Evolutionary conservation across 345 rosid species (phyloP), one percentile per base, ranked within the genome.

Genomic region (Euphorbia peplus): DNA sequence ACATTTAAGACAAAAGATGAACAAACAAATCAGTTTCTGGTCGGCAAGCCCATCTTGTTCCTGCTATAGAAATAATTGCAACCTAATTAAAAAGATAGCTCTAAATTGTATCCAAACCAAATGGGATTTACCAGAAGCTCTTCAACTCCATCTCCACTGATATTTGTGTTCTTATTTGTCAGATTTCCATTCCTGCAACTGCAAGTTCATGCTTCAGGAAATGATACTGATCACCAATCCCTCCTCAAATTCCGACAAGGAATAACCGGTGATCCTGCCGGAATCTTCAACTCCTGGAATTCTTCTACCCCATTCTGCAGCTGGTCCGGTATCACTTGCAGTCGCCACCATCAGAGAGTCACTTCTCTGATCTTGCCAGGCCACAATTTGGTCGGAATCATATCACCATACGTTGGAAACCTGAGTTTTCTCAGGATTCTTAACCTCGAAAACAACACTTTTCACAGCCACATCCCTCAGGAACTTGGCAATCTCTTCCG

Each of bases 221-320:
- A 63, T 22, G 32, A 63, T 2, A 44, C 54, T 15, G 67, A 63
- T 44, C 26, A 24, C 13, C 37, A 42, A 42, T 50, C 67, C 15
- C 47, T 63, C 29, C 24, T 63, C 35, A 63, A 63, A 41, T 63
- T 63, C 48, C 51, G 29, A 29, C 41, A 29, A 19, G 18, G 18
- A 13, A 69, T 58, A 46, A 59, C 46, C 11, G 59, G 16, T 58
- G 73, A 59, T 9, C 73, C 73, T 69, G 47, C 10, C 48, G 16
- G 18, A 44, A 8, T 44, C 50, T 44, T 15, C 16, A 15, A 44
- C 50, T 44, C 50, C 15, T 44, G 66, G 66, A 69, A 69, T 22
- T 64, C 21, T 60, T 69, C 73, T 28, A 10, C 60, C 46, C 73
- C 29, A 21, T 59, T 59, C 26, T 69, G 73, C 48, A 13, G 32